These are phyloP conservation scores for Rhodotorula sp. DNA, from an alignment of 1,284 basidiomycete genomes.

Conservation along the genomic window DNA sequence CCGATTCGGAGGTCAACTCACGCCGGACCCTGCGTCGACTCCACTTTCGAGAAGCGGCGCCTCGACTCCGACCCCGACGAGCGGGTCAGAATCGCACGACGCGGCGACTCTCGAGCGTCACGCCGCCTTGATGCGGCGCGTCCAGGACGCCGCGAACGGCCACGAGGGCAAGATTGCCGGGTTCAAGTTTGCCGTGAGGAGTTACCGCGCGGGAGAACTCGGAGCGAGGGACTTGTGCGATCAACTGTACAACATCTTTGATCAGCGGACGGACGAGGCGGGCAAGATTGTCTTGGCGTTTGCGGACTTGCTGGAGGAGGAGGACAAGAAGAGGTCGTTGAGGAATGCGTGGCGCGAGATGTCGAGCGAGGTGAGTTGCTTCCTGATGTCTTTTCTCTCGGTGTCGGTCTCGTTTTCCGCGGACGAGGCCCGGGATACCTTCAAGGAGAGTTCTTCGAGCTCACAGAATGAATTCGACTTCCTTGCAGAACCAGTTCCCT, in stretches of 20 bases:
- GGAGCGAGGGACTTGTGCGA: constrained; percentile 79
- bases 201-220: constrained; percentile 74
- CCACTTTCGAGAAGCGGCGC: constrained; percentile 7
- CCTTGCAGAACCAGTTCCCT: constrained; percentile 33
- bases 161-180: constrained; percentile 70
- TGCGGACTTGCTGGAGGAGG: constrained; percentile 76
- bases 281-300: constrained; percentile 73
- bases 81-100: not conserved
- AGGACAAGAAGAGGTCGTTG: constrained; percentile 76
- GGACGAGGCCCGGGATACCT: not conserved
- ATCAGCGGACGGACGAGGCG: constrained; percentile 71
- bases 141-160: constrained; percentile 67
- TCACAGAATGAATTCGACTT: constrained; percentile 9
- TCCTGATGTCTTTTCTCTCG: constrained; percentile 7
- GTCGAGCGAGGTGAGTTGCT: constrained; percentile 67
- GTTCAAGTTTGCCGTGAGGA: constrained; percentile 74
- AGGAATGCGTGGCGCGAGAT: constrained; percentile 77
- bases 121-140: constrained; percentile 64
- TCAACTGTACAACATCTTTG: constrained; percentile 80
- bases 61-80: constrained; percentile 5
- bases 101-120: constrained; percentile 50
- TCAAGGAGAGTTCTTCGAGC: too few species aligned
- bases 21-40: constrained; percentile 9
- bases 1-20: constrained; percentile 27
- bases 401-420: too few species aligned